phyloP scores from a whole-genome alignment of 1,284 basidiomycete species.

The Singerocomus rubriflavus region DNA sequence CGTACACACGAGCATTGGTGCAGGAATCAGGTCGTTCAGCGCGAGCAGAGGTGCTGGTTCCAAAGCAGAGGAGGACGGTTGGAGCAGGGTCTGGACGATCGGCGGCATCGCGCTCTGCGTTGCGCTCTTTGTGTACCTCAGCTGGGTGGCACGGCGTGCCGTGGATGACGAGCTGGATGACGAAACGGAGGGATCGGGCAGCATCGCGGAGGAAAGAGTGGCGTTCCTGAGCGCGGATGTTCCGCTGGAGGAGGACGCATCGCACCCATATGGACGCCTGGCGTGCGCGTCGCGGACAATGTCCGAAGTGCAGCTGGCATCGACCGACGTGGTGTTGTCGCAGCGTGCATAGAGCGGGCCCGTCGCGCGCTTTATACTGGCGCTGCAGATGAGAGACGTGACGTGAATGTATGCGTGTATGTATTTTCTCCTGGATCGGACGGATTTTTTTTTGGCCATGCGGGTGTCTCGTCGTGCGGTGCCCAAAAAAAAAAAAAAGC shows the following conservation, averaged over 20 bases:
- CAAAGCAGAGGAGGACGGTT: constrained; percentile 40
- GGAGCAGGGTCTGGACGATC: constrained; percentile 61
- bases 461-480: no score
- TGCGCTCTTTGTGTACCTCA: constrained; percentile 75
- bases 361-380: background rate
- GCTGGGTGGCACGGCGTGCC: constrained; percentile 74
- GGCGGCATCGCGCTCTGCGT: constrained; percentile 71
- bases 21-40: constrained; percentile 76
- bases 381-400: no score
- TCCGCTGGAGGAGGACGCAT: constrained; percentile 22
- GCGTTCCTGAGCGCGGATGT: constrained; percentile 37
- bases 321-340: constrained; percentile 15
- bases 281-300: constrained; percentile 24
- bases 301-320: constrained; percentile 26
- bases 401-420: no score
- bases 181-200: constrained; percentile 35
- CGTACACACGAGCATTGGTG: constrained; percentile 80
- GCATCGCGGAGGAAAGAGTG: constrained; percentile 45
- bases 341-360: constrained; percentile 17
- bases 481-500: no score
- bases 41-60: constrained; percentile 45
- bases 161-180: constrained; percentile 77
- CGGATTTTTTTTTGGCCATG: no score
- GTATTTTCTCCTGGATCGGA: no score
- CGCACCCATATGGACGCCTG: constrained; percentile 21